Conservation (phyloP, 331 rosid species). For the Malus hybrid region DNA sequence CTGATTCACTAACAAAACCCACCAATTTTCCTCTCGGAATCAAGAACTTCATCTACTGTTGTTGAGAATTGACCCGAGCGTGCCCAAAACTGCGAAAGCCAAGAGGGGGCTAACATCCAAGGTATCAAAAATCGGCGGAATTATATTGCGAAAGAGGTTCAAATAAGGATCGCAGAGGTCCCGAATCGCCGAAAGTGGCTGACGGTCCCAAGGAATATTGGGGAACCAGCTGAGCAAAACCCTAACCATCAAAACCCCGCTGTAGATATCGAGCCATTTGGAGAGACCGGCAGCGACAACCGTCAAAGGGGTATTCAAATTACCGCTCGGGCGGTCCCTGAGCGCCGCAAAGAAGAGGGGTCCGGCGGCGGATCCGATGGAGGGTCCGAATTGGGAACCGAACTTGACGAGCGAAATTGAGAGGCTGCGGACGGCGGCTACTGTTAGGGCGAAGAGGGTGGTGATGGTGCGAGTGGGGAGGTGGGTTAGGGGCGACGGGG, state of each 20-base stretch:
- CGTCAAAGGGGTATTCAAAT: constrained; percentile 80
- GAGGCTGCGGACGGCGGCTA: constrained; percentile 6
- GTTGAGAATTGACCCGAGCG: constrained; percentile 41
- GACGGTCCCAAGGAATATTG: constrained; percentile 87
- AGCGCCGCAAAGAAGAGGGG: constrained; percentile 56
- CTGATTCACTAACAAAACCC: background rate
- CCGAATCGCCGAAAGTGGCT: constrained; percentile 49
- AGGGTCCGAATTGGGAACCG: background rate
- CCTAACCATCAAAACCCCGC: constrained; percentile 94
- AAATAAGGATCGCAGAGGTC: constrained; percentile 59
- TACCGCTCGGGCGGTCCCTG: constrained; percentile 29
- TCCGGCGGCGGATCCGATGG: constrained; percentile 15
- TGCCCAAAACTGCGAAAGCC: constrained; percentile 53
- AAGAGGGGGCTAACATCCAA: constrained; percentile 52
- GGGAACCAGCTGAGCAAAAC: constrained; percentile 98
- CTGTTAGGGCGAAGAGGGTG: constrained; percentile 21
- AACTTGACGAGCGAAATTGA: background rate
- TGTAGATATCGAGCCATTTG: constrained; percentile 92
- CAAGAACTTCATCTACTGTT: constrained; percentile 23
- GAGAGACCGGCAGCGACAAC: constrained; percentile 91
- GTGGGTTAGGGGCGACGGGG: background rate
- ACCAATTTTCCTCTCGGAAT: background rate
- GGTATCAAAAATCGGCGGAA: constrained; percentile 52
- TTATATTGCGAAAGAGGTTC: constrained; percentile 52
- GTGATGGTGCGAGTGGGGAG: constrained; percentile 30